These are phyloP conservation scores for Gomphus bonarii DNA, from an alignment of 1,284 basidiomycete genomes.

Conservation along the genomic window DNA sequence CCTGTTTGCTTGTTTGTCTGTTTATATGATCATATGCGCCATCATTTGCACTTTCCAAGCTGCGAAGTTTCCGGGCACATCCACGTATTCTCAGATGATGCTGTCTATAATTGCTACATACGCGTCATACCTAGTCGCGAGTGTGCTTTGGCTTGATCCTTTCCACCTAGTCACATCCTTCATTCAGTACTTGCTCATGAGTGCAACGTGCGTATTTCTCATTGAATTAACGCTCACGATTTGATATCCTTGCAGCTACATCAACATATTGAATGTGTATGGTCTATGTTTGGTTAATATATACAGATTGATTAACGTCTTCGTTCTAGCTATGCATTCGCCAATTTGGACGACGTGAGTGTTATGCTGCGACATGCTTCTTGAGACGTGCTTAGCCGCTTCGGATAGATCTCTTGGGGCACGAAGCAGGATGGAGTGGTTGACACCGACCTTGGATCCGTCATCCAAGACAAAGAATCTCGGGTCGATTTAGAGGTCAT, in stretches of 20 bases:
- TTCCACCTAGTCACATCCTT: conserved; percentile 93
- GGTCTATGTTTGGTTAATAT: conserved; percentile 20
- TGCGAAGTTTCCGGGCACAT: conserved; percentile 47
- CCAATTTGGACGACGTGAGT: conserved; percentile 71
- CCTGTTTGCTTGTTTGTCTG: conserved; percentile 69
- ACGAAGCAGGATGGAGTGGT: conserved; percentile 72
- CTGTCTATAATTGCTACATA: conserved; percentile 82
- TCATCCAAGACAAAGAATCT: conserved; percentile 66
- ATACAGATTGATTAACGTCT: not conserved
- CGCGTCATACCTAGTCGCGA: conserved; percentile 63
- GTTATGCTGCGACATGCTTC: conserved; percentile 10
- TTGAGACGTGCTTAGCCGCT: conserved; percentile 7
- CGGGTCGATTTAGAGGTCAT: conserved; percentile 87
- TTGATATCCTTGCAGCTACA: conserved; percentile 26
- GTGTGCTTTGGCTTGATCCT: conserved; percentile 85
- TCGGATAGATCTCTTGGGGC: conserved; percentile 72
- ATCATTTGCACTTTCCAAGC: conserved; percentile 67
- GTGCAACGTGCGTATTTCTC: conserved; percentile 47
- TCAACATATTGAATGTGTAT: conserved; percentile 80
- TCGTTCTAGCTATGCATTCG: conserved; percentile 57
- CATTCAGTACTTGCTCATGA: conserved; percentile 79
- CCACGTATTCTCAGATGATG: conserved; percentile 66
- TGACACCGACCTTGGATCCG: conserved; percentile 70
- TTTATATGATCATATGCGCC: conserved; percentile 74
- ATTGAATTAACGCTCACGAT: not conserved